Evolutionary conservation across 2,329 filamentous ascomycete genomes (phyloP).

Genomic region (Cordyceps javanica): DNA sequence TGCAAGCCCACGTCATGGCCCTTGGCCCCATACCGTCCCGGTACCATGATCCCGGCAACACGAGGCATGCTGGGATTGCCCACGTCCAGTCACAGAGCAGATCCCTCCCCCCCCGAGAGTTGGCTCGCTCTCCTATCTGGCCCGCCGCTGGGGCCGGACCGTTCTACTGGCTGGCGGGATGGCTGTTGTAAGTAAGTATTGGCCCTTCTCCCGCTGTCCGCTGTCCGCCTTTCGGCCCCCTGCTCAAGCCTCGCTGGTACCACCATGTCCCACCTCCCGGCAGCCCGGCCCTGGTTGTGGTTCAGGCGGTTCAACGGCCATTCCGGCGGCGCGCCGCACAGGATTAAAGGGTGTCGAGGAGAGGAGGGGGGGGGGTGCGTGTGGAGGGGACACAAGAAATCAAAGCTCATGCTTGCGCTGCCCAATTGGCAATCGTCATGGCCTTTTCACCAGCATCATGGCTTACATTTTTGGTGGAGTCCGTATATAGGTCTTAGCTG

Average conservation of each 20-base stretch:
- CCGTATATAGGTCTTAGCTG: constrained; percentile 5
- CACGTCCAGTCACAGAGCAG: constrained; percentile 6
- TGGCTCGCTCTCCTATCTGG: neutral
- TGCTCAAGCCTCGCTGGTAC: neutral
- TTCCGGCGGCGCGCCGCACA: neutral
- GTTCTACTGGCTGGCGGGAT: neutral
- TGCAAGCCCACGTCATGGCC: constrained; percentile 3
- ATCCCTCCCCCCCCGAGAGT: neutral
- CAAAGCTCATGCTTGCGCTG: constrained; percentile 11
- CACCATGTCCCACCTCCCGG: neutral
- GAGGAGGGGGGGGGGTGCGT: neutral
- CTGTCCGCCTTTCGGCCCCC: neutral
- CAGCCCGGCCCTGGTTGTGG: constrained; percentile 1
- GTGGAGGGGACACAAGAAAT: constrained; percentile 6
- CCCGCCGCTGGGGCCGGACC: neutral
- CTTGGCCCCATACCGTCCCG: neutral
- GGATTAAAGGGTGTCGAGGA: neutral
- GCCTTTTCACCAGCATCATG: constrained; percentile 7
- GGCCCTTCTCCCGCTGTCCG: neutral
- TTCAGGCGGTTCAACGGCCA: neutral
- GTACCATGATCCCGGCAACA: constrained; percentile 12
- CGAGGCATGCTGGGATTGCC: constrained; percentile 7
- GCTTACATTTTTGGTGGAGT: constrained; percentile 12
- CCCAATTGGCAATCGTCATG: constrained; percentile 11
- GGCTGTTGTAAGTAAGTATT: neutral